Base-by-base conservation (phyloP, 1,284 basidiomycete genomes). In the Ustilago cynodontis region DNA sequence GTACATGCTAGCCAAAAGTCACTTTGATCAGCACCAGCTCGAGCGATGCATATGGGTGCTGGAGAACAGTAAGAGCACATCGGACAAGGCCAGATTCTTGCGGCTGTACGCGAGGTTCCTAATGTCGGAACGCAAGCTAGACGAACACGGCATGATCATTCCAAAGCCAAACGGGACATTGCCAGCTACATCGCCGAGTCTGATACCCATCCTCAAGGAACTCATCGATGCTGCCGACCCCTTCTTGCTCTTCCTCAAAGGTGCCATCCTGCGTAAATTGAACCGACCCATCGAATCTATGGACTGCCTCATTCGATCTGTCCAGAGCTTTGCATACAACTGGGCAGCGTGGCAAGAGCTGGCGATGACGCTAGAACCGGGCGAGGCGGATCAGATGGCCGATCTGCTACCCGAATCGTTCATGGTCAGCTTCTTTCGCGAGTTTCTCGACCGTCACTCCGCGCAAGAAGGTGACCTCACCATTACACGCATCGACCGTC, bases 361-460 rank as follows among this genome's bases (percentile, higher is more conserved):
- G 73, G 71, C 74, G 63, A 73, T 81, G 65, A 86, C 85, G 26
- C 68, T 85, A 20, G 73, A 79, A 33, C 49, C 66, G 3, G 70
- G 64, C 18, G 75, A 77, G 24, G 70, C 66, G 24, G 69, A 72
- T 28, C 74, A 77, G 60, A 82, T 85, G 59, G 59, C 74, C 91
- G 92, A 87, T 91, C 63, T 91, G 90, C 86, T 90, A 28, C 90
- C 89, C 2, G 91, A 94, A 80, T 91, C 92, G 2, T 89, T 94
- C 61, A 90, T 87, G 79, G 80, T 93, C 24, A 91, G 92, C 75
- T 90, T 98, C 88, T 98, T 98, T 86, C 92, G 94, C 82, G 90
- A 98, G 67, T 93, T 92, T 85, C 93, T 93, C 29, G 90, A 94
- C 86, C 92, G 96, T 71, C 94, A 94, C 77, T 89, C 97, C n/a